A percentile compares a stretch with the other conserved stretches of the same genome.
Evolutionary conservation across 768 basidiomycete genomes (phyloP).

Genomic region (Auricularia sp.): DNA sequence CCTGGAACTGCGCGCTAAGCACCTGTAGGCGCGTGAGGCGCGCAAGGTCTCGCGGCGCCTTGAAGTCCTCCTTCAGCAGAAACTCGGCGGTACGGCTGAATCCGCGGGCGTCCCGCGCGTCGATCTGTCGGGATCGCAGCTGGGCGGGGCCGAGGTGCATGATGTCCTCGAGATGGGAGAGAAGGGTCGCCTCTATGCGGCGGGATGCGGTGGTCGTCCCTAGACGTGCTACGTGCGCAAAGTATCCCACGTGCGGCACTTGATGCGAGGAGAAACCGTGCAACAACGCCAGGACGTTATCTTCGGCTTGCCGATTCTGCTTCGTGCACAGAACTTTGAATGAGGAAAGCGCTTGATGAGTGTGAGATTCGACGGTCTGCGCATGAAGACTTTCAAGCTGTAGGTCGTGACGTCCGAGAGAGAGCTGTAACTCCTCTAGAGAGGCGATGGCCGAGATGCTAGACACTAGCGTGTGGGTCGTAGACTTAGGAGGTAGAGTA

Average conservation of each 20-base stretch:
- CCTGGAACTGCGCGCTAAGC: background rate
- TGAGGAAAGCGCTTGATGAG: too few relatives aligned
- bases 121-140: background rate
- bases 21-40: background rate
- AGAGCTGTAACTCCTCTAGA: background rate
- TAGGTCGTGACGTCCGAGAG: background rate
- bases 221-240: too few relatives aligned
- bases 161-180: background rate
- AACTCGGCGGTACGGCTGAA: background rate
- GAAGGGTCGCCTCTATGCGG: too few relatives aligned
- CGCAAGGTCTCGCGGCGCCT: background rate
- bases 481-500: background rate
- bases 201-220: too few relatives aligned
- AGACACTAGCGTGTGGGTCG: background rate
- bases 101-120: background rate
- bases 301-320: too few relatives aligned
- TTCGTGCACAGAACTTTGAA: too few relatives aligned
- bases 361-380: too few relatives aligned
- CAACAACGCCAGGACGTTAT: too few relatives aligned
- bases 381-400: background rate
- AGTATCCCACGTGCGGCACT: too few relatives aligned
- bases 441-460: background rate
- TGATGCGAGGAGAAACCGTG: too few relatives aligned
- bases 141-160: background rate
- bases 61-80: background rate